These are phyloP conservation scores for Termitomyces sp. DNA, from an alignment of 768 basidiomycete genomes.

Conservation along the genomic window DNA sequence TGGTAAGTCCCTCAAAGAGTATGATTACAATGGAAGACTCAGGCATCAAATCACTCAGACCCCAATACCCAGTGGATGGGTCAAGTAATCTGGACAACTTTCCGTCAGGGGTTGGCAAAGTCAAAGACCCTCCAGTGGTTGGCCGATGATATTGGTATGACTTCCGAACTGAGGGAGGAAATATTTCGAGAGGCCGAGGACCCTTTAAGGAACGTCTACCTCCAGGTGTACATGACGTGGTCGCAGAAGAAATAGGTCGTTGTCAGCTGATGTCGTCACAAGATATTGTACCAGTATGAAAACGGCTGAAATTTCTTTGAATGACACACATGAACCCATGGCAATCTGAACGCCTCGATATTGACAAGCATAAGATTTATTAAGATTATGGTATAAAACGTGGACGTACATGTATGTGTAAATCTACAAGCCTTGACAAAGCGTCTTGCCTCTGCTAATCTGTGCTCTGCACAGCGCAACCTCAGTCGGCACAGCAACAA, in stretches of 20 bases:
- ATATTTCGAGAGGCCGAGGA: neutral
- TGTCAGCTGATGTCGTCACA: neutral
- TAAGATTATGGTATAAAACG: neutral
- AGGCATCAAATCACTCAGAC: neutral
- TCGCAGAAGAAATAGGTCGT: neutral
- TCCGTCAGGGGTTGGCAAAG: neutral
- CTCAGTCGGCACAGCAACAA: constrained; percentile 72
- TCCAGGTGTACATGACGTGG: neutral
- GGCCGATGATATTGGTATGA: neutral
- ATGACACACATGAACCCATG: too few species aligned
- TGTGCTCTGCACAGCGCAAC: constrained; percentile 72
- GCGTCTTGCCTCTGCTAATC: constrained; percentile 58
- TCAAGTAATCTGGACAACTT: neutral
- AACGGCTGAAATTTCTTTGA: too few species aligned
- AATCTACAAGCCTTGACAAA: constrained; percentile 60
- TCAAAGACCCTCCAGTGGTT: neutral
- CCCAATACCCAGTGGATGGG: neutral
- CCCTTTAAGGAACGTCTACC: neutral
- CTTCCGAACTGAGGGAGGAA: neutral
- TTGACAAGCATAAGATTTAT: neutral
- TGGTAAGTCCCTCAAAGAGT: neutral
- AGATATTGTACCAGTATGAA: too few species aligned
- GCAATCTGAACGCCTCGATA: neutral
- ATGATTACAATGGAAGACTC: neutral
- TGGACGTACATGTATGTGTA: neutral